Base-by-base conservation (phyloP, 768 basidiomycete genomes). In the Chiua virens region DNA sequence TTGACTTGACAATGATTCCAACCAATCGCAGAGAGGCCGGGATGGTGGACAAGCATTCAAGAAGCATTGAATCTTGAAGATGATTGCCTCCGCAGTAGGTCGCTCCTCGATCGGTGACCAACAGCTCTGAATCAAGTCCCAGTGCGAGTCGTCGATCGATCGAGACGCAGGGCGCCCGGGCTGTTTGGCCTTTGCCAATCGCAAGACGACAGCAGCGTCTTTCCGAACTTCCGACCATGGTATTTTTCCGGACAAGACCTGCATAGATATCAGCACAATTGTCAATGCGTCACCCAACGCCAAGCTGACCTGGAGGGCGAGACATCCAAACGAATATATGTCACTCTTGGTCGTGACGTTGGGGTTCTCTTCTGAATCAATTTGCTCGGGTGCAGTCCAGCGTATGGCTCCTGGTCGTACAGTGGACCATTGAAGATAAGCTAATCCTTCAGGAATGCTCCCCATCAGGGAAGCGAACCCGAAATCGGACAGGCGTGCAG, bases 401-500 rank as follows among this genome's bases (percentile, higher is more conserved):
- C 77, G 71, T 35, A 77, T 65, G 14, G 76, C 72, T 5, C 59
- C 58, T 6, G 58, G 45, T 18, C 22, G 74, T 73, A 10, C 66
- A 63, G 45, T 76, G 60, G 40, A 60, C 44, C 40, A 27, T 7
- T 44, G 36, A 2, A 52, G 50, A 39, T 55, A 58, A 1, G 15
- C 4, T 21, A 52, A 34, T 1, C 44, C 54, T 40, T 58, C 54
- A 1, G 56, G 50, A 38, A 45, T 45, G 22, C 13, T 25, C 3
- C 42, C 44, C 1, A 48, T 5, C 25, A 57, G 8, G 0, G 74
- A 73, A 23, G 69, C 65, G 42, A 62, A 49, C 2, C 77, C 78
- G 47, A 78, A 79, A 49, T 79, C 78, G 43, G 70, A 68, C 5
- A 80, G 56, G 10, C 69, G 67, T 1, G 71, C 77, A 23, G 68